A percentile compares a stretch with the other conserved stretches of the same genome.
These are phyloP conservation scores for Fusarium anguioides DNA, from an alignment of 2,329 filamentous ascomycete species.

Conservation along the genomic window DNA sequence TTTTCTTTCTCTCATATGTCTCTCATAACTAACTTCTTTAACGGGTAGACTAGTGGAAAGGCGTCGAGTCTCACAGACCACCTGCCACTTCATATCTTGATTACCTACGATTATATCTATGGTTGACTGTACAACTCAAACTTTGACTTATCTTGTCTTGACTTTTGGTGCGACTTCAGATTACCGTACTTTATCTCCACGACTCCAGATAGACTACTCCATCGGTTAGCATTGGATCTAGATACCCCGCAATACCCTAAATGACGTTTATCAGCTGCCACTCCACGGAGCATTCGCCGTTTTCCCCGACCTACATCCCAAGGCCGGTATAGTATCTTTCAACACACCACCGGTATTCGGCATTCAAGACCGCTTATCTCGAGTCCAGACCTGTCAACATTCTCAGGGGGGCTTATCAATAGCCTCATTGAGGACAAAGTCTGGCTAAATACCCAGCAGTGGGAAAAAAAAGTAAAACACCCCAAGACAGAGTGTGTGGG, in stretches of 20 bases:
- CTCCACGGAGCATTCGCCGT: slow-evolving; percentile 27
- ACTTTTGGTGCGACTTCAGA: slow-evolving; percentile 1
- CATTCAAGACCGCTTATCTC: slow-evolving; percentile 20
- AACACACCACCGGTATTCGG: slow-evolving; percentile 27
- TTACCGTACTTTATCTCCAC: background rate
- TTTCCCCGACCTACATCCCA: slow-evolving; percentile 30
- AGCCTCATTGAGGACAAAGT: background rate
- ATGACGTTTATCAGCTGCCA: slow-evolving; percentile 31
- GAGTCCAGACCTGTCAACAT: background rate
- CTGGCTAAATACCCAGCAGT: background rate
- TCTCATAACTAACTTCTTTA: background rate
- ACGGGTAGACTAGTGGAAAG: background rate
- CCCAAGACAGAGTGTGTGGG: slow-evolving; percentile 12
- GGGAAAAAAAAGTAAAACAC: slow-evolving; percentile 15
- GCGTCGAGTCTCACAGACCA: background rate
- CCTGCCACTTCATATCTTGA: background rate
- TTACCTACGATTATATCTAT: background rate
- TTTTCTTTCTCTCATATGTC: background rate
- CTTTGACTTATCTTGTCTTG: background rate
- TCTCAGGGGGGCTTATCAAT: background rate
- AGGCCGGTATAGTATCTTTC: slow-evolving; percentile 22
- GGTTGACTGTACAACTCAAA: background rate
- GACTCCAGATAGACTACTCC: background rate
- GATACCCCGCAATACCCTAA: slow-evolving; percentile 35
- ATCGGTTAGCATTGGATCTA: slow-evolving; percentile 19